Conservation (phyloP, 805 yeast genomes). For the Brettanomyces anomalus region DNA sequence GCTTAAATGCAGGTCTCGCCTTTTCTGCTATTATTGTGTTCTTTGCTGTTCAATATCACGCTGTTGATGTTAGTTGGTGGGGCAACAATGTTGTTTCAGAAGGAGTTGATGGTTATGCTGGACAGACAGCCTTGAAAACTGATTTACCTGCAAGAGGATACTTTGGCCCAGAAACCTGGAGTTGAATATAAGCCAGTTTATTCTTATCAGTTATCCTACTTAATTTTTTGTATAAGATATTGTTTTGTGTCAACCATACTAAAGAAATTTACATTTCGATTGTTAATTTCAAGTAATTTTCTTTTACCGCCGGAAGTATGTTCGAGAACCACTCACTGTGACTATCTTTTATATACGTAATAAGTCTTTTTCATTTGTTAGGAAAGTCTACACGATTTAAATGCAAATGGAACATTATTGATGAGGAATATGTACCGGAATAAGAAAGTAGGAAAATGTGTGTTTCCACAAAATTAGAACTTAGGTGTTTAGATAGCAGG, state of each 20-base stretch:
- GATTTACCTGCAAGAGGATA: conserved; percentile 4
- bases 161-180: conserved; percentile 4
- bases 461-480: no score
- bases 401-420: not conserved
- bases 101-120: conserved; percentile 9
- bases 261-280: no score
- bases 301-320: no score
- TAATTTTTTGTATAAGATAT: no score
- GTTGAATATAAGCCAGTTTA: not conserved
- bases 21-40: conserved; percentile 51
- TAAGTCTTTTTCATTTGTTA: no score
- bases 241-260: no score
- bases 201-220: no score
- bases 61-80: conserved; percentile 49
- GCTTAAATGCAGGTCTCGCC: conserved; percentile 59
- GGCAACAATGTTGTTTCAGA: conserved; percentile 38
- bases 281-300: no score
- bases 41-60: conserved; percentile 36
- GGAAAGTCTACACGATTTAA: no score
- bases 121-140: conserved; percentile 3
- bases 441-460: no score
- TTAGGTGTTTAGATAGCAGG: conserved; percentile 47
- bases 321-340: no score
- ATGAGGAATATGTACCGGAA: not conserved
- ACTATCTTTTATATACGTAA: no score